Base-by-base conservation (phyloP, 2,329 filamentous ascomycete genomes). In the Penicillium griseofulvum region DNA sequence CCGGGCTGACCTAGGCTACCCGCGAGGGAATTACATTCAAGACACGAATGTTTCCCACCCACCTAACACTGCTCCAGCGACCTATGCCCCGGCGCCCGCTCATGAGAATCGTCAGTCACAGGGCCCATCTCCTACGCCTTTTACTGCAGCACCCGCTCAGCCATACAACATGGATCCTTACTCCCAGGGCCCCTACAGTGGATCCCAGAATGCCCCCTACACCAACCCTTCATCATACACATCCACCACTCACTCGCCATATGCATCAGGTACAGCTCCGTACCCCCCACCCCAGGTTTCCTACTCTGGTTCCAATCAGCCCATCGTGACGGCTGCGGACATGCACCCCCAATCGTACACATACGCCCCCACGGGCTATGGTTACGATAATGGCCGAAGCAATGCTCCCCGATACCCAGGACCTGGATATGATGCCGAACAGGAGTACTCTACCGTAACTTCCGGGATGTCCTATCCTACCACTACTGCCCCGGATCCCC, bases 371-470 rank as follows among this genome's bases (percentile, higher is more conserved):
- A 56, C 70, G 54, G 68, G 70, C 38, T 73, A 72, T 65, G 65
- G 61, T 48, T 76, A 73, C 62, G 69, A 74, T 48, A 63, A 62
- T 62, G 66, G 70, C 60, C 68, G 71, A 67, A 71, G 61, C 62
- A 71, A 72, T 67, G 72, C 72, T 57, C 74, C 74, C 54, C 71
- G 74, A 36, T 76, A 76, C 58, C 60, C 74, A 46, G 74, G 73
- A 44, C 71, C 72, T 55, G 70, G 69, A 57, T 75, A 76, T 71
- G 73, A 77, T 55, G 64, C 72, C 54, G 73, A 76, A 44, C 57
- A 68, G 56, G 74, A 77, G 34, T 76, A 75, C 62, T 69, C 74
- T 58, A 70, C 71, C 41, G 71, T 71, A 53, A 71, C 74, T 41
- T 68, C 73, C 52, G 71, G 71, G 62, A 75, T 74, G 59, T 61